Base-by-base conservation (phyloP, 176 grass and related monocot genomes). In the Eleusine coracana region DNA sequence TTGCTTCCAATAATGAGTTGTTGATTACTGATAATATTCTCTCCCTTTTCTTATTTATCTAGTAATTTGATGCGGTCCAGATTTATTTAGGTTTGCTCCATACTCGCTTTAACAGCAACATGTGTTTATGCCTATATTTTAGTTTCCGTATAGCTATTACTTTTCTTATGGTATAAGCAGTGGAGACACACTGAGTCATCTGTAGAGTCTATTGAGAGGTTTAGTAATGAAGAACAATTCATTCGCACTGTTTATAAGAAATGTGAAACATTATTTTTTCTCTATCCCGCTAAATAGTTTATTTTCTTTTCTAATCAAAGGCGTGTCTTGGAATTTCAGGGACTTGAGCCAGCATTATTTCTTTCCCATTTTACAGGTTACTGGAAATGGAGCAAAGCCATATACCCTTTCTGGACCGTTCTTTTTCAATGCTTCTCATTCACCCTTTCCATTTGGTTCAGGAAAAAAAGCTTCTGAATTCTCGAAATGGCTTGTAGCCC, bases 381-480 rank as follows among this genome's bases (percentile, higher is more conserved):
- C 81, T 76, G 95, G 95, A 70, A 86, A 87, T 84, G 95, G 87
- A 84, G 93, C 45, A 44, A 88, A 87, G 79, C 92, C 89, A 55
- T 98, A 88, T 71, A 86, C 92, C 11, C 88, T 98, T 78, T 98
- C 96, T 64, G 74, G 79, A 39, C 90, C 82, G 65, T 98, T 95
- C 77, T 98, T 92, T 61, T 85, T 82, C 74, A 91, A 79, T 82
- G 82, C 87, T 84, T 93, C 86, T 76, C 78, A 81, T 82, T 98
- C 96, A 74, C 92, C 96, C 10, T 93, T 95, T 71, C 96, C 96
- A 52, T 81, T 95, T 84, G 92, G 92, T 86, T 91, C 92, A 46
- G 92, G 92, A 10, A 92, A 93, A 88, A 89, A 87, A 21, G 91
- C 91, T 76, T 87, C 73, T 46, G 82, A 87, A 51, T 89, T 98